phyloP scores from a whole-genome alignment of 768 basidiomycete species.

The Artomyces pyxidatus region DNA sequence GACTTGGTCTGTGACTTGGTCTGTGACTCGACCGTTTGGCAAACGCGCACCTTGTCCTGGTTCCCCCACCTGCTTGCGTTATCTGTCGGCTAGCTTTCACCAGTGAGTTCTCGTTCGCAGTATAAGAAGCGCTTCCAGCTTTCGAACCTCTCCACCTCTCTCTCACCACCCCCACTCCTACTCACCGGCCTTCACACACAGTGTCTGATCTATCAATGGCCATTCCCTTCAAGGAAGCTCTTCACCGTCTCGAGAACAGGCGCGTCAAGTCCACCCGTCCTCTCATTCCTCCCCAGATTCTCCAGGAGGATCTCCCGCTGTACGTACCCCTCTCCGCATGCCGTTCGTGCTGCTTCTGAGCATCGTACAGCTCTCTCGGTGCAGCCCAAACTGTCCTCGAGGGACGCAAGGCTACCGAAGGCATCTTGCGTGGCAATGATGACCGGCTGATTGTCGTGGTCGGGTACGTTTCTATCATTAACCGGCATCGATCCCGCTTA shows the following conservation, averaged over 20 bases:
- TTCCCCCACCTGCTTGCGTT: neutral
- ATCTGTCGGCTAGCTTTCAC: neutral
- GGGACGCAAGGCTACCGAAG: constrained; percentile 72
- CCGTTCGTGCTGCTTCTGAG: constrained; percentile 14
- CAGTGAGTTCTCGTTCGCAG: neutral
- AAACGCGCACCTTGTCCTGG: neutral
- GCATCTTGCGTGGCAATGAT: constrained; percentile 77
- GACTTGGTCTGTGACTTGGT: too few species aligned
- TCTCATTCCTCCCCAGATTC: constrained; percentile 89
- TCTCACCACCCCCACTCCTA: constrained; percentile 4
- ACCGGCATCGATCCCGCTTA: neutral
- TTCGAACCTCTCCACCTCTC: neutral
- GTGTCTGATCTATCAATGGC: constrained; percentile 52
- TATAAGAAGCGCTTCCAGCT: neutral
- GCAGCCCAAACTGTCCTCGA: constrained; percentile 86
- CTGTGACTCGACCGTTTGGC: constrained; percentile 1
- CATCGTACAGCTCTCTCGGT: constrained; percentile 48
- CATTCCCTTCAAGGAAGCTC: constrained; percentile 72
- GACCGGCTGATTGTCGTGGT: constrained; percentile 91
- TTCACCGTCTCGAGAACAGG: constrained; percentile 75
- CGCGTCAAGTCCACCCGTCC: constrained; percentile 83
- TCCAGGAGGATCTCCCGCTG: constrained; percentile 90
- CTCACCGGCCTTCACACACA: too few species aligned
- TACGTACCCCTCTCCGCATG: constrained; percentile 27
- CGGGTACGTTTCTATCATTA: constrained; percentile 42